Percentiles rank a stretch among this genome's conserved stretches.
Conservation (phyloP, 148 eudicot species). For the Amaranthus hypochondriacus region DNA sequence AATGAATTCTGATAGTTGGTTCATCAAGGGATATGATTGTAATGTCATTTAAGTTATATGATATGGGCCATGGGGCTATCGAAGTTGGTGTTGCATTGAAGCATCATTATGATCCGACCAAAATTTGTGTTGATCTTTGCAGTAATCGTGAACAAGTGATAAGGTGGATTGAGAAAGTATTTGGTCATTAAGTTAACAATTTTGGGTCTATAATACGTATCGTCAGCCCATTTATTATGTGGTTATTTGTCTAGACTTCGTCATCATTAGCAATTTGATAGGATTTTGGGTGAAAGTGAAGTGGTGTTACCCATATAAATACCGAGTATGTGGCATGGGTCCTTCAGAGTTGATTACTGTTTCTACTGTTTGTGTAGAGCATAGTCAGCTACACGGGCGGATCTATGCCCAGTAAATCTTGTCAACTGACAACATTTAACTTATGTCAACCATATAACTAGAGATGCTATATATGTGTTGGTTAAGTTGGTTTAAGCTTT, state of each 20-base stretch:
- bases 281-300: neutral
- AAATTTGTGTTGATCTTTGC: too few relatives aligned
- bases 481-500: too few relatives aligned
- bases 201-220: neutral
- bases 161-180: neutral
- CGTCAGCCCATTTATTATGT: neutral
- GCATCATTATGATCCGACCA: neutral
- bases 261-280: neutral
- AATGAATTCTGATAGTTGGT: too few relatives aligned
- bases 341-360: neutral
- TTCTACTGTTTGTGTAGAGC: neutral
- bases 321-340: neutral
- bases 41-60: too few relatives aligned
- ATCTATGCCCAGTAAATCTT: too few relatives aligned
- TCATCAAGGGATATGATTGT: too few relatives aligned
- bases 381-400: neutral
- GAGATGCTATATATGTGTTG: too few relatives aligned
- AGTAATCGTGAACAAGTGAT: neutral
- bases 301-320: neutral
- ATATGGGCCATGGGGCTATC: too few relatives aligned
- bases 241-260: neutral
- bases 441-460: too few relatives aligned
- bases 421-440: too few relatives aligned
- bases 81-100: neutral
- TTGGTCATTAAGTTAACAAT: neutral